Conservation (phyloP, 768 basidiomycete genomes). For the Boletus sensibilis region DNA sequence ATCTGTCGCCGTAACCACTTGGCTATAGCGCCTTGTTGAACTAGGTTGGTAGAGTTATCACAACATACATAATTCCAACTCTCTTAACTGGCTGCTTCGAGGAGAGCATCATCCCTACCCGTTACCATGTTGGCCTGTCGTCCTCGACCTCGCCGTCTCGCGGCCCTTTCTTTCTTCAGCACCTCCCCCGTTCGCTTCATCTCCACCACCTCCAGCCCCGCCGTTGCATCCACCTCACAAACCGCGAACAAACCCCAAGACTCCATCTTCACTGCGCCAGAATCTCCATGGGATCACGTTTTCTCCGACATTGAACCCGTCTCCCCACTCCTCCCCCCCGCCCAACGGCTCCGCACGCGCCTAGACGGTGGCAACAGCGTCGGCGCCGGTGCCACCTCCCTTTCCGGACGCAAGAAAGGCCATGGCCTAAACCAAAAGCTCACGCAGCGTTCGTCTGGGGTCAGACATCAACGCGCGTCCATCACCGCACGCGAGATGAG, state of each 20-base stretch:
- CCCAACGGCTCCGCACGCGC: constrained; percentile 14
- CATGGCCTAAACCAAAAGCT: neutral
- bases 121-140: constrained; percentile 23
- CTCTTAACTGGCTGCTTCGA: constrained; percentile 46
- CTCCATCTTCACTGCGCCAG: constrained; percentile 36
- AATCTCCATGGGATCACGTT: constrained; percentile 53
- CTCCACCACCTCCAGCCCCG: neutral
- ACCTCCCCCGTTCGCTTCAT: neutral
- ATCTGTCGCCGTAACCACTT: constrained; percentile 78
- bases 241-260: constrained; percentile 6
- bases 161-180: neutral
- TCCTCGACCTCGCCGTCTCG: constrained; percentile 2
- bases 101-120: too few species aligned
- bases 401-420: neutral
- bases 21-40: constrained; percentile 58
- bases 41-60: rapidly evolving
- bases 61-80: rapidly evolving
- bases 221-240: constrained; percentile 3
- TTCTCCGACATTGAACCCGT: constrained; percentile 45
- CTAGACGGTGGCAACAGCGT: neutral
- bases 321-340: constrained; percentile 25
- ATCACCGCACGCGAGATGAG: constrained; percentile 68
- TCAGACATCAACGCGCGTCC: constrained; percentile 44
- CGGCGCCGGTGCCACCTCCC: neutral
- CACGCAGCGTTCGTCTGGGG: constrained; percentile 11